Conservation (phyloP, 2,329 filamentous ascomycete genomes). For the Thelonectria olida region DNA sequence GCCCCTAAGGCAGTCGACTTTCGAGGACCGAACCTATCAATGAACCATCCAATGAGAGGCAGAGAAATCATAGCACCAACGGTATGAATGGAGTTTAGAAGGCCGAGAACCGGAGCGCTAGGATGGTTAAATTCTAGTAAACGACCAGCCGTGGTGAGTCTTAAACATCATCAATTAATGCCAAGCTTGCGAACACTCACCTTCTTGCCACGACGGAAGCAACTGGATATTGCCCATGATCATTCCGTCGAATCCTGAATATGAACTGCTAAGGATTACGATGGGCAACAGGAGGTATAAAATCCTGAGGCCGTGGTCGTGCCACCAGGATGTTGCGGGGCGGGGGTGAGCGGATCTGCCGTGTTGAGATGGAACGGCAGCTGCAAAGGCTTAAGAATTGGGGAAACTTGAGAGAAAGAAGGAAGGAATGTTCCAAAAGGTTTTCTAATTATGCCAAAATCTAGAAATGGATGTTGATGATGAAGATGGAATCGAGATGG, state of each 20-base stretch:
- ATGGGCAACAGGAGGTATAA: slow-evolving; percentile 10
- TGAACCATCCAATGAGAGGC: not conserved
- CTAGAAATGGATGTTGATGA: too few relatives aligned
- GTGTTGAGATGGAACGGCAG: not conserved
- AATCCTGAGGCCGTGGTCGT: slow-evolving; percentile 9
- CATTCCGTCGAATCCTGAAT: not conserved
- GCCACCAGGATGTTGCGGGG: slow-evolving; percentile 4
- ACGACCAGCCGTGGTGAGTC: not conserved
- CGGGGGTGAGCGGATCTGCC: not conserved
- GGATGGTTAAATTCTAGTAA: not conserved
- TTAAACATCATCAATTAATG: not conserved
- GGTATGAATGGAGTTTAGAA: slow-evolving; percentile 6
- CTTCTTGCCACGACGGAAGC: not conserved
- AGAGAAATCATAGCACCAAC: slow-evolving; percentile 2
- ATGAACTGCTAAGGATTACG: slow-evolving; percentile 3
- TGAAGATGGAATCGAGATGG: too few relatives aligned
- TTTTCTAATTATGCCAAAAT: too few relatives aligned
- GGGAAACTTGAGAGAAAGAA: not conserved
- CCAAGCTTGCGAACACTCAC: not conserved
- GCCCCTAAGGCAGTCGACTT: not conserved
- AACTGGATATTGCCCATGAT: not conserved
- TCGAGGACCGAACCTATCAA: not conserved
- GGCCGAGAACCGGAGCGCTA: not conserved
- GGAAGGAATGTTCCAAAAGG: not conserved
- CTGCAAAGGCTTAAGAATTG: too few relatives aligned